These are phyloP conservation scores for Choiromyces venosus DNA, from an alignment of 495 filamentous ascomycete genomes.

Conservation along the genomic window DNA sequence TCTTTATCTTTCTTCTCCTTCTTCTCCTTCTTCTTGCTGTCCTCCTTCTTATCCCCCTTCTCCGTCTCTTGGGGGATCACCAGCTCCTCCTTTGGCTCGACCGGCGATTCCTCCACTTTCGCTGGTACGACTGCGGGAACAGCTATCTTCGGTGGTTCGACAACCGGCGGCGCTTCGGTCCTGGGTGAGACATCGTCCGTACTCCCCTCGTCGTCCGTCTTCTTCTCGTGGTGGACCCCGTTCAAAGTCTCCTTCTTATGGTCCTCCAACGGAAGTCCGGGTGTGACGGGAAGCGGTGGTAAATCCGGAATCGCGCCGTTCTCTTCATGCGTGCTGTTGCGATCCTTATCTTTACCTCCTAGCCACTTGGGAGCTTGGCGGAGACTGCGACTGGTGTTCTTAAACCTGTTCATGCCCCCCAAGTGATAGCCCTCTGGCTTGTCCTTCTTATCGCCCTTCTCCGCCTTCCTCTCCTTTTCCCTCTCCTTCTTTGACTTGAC, in stretches of 20 bases:
- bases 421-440: conserved; percentile 16
- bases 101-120: conserved; percentile 8
- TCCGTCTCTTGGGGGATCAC: conserved; percentile 13
- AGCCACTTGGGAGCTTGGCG: conserved; percentile 38
- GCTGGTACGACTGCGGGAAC: background rate
- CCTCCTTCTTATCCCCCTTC: conserved; percentile 9
- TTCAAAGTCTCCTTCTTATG: conserved; percentile 64
- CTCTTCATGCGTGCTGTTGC: conserved; percentile 43
- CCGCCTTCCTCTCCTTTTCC: conserved; percentile 50
- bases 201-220: conserved; percentile 38
- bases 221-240: conserved; percentile 54
- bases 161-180: background rate
- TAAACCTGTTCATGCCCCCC: conserved; percentile 32
- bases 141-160: background rate
- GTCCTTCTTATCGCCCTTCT: conserved; percentile 44
- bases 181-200: conserved; percentile 1
- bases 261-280: conserved; percentile 6
- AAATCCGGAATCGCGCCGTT: conserved; percentile 13
- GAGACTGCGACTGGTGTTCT: conserved; percentile 35
- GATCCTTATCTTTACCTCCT: conserved; percentile 56
- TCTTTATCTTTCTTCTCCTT: conserved; percentile 28
- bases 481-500: conserved; percentile 42
- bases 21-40: conserved; percentile 13
- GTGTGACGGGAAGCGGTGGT: conserved; percentile 16
- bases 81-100: conserved; percentile 21